phyloP scores from a whole-genome alignment of 805 yeast genomes.

The Candida boleticola region DNA sequence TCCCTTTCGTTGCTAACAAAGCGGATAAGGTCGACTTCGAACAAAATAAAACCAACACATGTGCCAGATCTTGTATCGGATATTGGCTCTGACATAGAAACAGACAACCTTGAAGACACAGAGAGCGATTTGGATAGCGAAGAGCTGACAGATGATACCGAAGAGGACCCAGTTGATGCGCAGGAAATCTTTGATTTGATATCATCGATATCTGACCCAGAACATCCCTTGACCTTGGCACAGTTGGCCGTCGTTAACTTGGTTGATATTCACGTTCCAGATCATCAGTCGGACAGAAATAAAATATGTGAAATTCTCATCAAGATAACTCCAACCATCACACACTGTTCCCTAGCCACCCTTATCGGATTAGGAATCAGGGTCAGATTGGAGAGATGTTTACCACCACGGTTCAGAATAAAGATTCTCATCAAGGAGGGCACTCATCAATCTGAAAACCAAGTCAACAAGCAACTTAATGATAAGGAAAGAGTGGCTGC shows the following conservation, averaged over 20 bases:
- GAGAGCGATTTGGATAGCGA: slow-evolving; percentile 23
- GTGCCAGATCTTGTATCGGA: slow-evolving; percentile 29
- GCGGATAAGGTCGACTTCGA: not conserved
- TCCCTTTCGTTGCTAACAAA: slow-evolving; percentile 28
- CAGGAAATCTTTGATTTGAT: slow-evolving; percentile 89
- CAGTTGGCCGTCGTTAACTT: slow-evolving; percentile 92
- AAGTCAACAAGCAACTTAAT: slow-evolving; percentile 93
- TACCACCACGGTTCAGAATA: slow-evolving; percentile 82
- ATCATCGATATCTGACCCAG: slow-evolving; percentile 90
- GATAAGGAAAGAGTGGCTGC: slow-evolving; percentile 98
- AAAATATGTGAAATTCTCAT: slow-evolving; percentile 71
- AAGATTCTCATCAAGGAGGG: slow-evolving; percentile 83
- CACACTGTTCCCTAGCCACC: slow-evolving; percentile 96
- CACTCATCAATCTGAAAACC: slow-evolving; percentile 91
- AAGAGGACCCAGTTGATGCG: slow-evolving; percentile 69
- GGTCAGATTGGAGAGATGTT: slow-evolving; percentile 83
- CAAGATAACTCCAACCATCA: slow-evolving; percentile 93
- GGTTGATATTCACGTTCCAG: slow-evolving; percentile 66
- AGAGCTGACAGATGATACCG: slow-evolving; percentile 38
- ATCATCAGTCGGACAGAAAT: slow-evolving; percentile 23
- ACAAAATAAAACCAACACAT: slow-evolving; percentile 6
- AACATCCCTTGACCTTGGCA: slow-evolving; percentile 92
- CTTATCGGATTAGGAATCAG: slow-evolving; percentile 92
- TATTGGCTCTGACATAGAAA: slow-evolving; percentile 13
- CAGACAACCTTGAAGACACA: slow-evolving; percentile 10